Percentiles rank a stretch among this genome's conserved stretches.
phyloP scores from a whole-genome alignment of 805 yeast genomes.

The Maudiozyma pseudohumilis region DNA sequence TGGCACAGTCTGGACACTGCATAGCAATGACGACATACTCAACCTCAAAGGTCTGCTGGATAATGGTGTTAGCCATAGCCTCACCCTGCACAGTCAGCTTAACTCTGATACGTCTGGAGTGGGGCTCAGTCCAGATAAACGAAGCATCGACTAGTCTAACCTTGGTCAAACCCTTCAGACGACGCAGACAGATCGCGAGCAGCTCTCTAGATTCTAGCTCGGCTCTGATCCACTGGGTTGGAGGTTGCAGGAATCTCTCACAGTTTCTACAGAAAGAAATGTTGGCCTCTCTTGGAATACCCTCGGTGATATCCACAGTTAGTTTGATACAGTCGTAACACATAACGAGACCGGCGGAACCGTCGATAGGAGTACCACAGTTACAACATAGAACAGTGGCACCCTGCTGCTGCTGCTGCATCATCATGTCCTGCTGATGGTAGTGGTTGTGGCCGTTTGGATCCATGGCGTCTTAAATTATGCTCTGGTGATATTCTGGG shows the following conservation, averaged over 20 bases:
- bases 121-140: conserved; percentile 98
- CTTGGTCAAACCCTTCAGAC: conserved; percentile 77
- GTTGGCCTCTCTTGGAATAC: conserved; percentile 89
- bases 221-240: conserved; percentile 85
- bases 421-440: conserved; percentile 40
- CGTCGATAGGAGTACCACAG: conserved; percentile 98
- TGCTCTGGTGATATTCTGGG: not conserved
- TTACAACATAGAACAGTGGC: conserved; percentile 94
- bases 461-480: conserved; percentile 18
- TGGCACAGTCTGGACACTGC: conserved; percentile 99
- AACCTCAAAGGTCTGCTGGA: conserved; percentile 91
- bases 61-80: conserved; percentile 81
- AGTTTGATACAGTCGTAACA: conserved; percentile 95
- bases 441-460: conserved; percentile 20
- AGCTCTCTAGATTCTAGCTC: conserved; percentile 88
- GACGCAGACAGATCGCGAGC: conserved; percentile 78
- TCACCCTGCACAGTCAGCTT: conserved; percentile 95
- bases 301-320: conserved; percentile 88
- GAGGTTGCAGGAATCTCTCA: conserved; percentile 92
- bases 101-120: conserved; percentile 85
- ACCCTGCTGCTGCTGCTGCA: conserved; percentile 25
- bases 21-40: conserved; percentile 87
- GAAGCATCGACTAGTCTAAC: conserved; percentile 87
- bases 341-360: conserved; percentile 86
- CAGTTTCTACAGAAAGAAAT: conserved; percentile 93